Base-by-base conservation (phyloP, 177 flowering plant genomes). In the Vitis hybrid region DNA sequence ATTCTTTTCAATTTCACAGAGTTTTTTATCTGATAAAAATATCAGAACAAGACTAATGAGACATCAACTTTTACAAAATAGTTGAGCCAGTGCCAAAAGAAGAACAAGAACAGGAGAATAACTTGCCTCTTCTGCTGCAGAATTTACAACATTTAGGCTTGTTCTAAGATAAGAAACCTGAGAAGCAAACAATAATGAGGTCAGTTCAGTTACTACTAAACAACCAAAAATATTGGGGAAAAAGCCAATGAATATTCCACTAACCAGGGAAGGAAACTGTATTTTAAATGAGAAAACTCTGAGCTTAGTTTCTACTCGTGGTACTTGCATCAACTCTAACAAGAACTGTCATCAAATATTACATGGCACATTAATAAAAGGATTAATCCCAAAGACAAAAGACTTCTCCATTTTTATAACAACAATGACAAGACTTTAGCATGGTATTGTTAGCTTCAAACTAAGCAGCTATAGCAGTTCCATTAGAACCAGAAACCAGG, bases 281-380 rank as follows among this genome's bases (percentile, higher is more conserved):
- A 91, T 90, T 80, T 91, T 91, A 74, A 91, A 94, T 45, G 94
- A 88, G 78, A 93, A 93, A 70, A 94, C 98, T 84, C 98, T 85
- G 48, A 94, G 89, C 84, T 94, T 94, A 6, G 89, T 74, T 71
- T 94, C 99, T 45, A 84, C 91, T 15, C 98, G 86, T 61, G 98
- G 99, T 45, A 93, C 96, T 83, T 90, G 83, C 97, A 94, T 91
- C 75, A 94, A 76, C 84, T 89, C 99, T 56, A 91, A 72, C 78
- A 94, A 90, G 76, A 91, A 94, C 99, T 94, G 86, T 57, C 17
- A 71, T 26, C 67, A 13, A 74, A 70, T 68, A 18, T 51, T 32
- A 60, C 13, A 23, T 54, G 50, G 62, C 48, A 71, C 66, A 54
- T 59, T 56, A 70, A 59, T 57, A 32, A 75, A 74, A 23, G 65